Evolutionary conservation across 2,329 filamentous ascomycete genomes (phyloP).

Genomic region (Fusarium sp.): DNA sequence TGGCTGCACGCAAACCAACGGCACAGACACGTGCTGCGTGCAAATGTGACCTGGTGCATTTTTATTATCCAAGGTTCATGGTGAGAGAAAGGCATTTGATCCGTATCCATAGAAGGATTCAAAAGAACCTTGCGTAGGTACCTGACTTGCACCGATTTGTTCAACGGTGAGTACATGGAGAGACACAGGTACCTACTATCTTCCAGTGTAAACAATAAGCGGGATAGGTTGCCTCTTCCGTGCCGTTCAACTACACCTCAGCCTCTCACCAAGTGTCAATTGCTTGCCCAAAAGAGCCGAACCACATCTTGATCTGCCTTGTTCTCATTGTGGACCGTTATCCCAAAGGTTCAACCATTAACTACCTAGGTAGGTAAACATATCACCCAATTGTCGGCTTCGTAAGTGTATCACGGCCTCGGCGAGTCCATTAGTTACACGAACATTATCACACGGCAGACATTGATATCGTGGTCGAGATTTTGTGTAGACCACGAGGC

Average conservation of each 20-base stretch:
- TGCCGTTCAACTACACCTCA: slow-evolving; percentile 8
- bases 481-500: slow-evolving; percentile 28
- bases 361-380: slow-evolving; percentile 9
- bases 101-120: neutral
- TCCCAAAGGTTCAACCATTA: slow-evolving; percentile 9
- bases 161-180: slow-evolving; percentile 2
- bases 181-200: neutral
- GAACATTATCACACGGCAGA: slow-evolving; percentile 13
- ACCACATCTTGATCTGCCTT: slow-evolving; percentile 1
- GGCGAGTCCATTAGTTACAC: slow-evolving; percentile 25
- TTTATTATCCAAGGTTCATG: slow-evolving; percentile 16
- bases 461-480: slow-evolving; percentile 13
- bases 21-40: slow-evolving; percentile 42
- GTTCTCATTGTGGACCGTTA: neutral
- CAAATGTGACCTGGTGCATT: slow-evolving; percentile 44
- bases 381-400: slow-evolving; percentile 40
- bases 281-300: neutral
- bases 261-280: slow-evolving; percentile 7
- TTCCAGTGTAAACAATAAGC: neutral
- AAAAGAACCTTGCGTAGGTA: slow-evolving; percentile 4
- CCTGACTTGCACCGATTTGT: slow-evolving; percentile 11
- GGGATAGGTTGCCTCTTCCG: slow-evolving; percentile 5
- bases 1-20: slow-evolving; percentile 42
- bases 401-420: slow-evolving; percentile 12
- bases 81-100: slow-evolving; percentile 1